Conservation (phyloP, 2,329 filamentous ascomycete genomes). For the Talaromyces marneffei region DNA sequence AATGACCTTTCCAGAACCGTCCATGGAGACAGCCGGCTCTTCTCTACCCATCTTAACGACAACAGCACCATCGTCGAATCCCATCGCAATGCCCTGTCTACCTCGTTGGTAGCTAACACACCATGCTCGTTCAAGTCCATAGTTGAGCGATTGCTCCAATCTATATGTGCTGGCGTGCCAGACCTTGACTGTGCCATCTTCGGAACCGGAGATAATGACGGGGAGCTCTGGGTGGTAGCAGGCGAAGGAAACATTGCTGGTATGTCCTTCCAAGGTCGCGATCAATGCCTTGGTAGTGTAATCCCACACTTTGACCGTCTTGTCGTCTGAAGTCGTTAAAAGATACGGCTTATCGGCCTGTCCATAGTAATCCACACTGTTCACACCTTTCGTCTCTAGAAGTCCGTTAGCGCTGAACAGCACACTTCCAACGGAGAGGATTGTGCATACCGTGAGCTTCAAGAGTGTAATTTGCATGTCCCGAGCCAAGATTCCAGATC, state of each 20-base stretch:
- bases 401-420: not conserved
- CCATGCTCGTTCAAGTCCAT: slow-evolving; percentile 93
- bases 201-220: slow-evolving; percentile 94
- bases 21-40: slow-evolving; percentile 97
- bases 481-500: slow-evolving; percentile 92
- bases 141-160: slow-evolving; percentile 91
- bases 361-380: slow-evolving; percentile 86
- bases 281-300: slow-evolving; percentile 98
- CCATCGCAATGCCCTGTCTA: slow-evolving; percentile 88
- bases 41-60: slow-evolving; percentile 97
- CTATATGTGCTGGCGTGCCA: slow-evolving; percentile 98
- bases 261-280: slow-evolving; percentile 92
- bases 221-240: slow-evolving; percentile 96
- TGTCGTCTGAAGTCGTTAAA: slow-evolving; percentile 91
- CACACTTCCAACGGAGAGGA: not conserved
- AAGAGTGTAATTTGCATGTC: slow-evolving; percentile 92
- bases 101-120: slow-evolving; percentile 94
- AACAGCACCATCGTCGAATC: slow-evolving; percentile 95
- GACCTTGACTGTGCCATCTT: slow-evolving; percentile 95
- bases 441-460: slow-evolving; percentile 65
- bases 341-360: slow-evolving; percentile 73
- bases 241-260: slow-evolving; percentile 95
- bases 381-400: slow-evolving; percentile 80
- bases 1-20: slow-evolving; percentile 88
- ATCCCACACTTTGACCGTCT: slow-evolving; percentile 97